Evolutionary conservation across 2,329 filamentous ascomycete genomes (phyloP).

Genomic region (Verticillium longisporum): DNA sequence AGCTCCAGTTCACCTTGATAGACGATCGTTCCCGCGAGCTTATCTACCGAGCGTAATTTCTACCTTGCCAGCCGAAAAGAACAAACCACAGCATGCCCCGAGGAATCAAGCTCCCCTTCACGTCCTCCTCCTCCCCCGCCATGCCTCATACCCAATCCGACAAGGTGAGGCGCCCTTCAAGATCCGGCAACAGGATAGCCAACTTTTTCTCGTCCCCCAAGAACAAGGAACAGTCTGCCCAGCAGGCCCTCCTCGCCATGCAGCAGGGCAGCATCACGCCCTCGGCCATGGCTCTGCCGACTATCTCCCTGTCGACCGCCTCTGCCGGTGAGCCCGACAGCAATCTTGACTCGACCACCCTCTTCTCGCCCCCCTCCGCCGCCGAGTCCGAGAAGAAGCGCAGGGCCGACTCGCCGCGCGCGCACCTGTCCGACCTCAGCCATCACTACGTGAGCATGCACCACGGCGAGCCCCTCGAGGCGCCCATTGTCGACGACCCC

Average conservation of each 20-base stretch:
- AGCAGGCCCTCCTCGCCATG: conserved; percentile 42
- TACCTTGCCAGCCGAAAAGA: conserved; percentile 18
- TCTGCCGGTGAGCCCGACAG: conserved; percentile 62
- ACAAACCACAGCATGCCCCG: conserved; percentile 41
- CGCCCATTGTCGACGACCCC: conserved; percentile 88
- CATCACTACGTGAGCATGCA: conserved; percentile 90
- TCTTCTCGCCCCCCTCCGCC: conserved; percentile 84
- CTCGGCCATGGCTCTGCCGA: conserved; percentile 73
- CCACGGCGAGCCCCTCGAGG: conserved; percentile 69
- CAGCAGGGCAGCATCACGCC: conserved; percentile 59
- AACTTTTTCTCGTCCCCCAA: conserved; percentile 82
- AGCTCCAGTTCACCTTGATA: conserved; percentile 8
- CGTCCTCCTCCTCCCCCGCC: conserved; percentile 37
- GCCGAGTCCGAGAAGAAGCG: conserved; percentile 72
- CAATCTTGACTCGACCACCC: conserved; percentile 64
- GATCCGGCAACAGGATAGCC: conserved; percentile 60
- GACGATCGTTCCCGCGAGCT: neutral
- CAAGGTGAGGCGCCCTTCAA: conserved; percentile 51
- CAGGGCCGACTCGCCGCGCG: conserved; percentile 84
- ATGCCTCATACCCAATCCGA: conserved; percentile 36
- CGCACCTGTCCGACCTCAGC: conserved; percentile 68
- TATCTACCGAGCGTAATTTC: conserved; percentile 7
- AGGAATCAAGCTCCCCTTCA: conserved; percentile 52
- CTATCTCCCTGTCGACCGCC: conserved; percentile 85
- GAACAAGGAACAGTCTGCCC: conserved; percentile 54